Evolutionary conservation across 2,329 filamentous ascomycete genomes (phyloP).

Genomic region (Claviceps arundinis): DNA sequence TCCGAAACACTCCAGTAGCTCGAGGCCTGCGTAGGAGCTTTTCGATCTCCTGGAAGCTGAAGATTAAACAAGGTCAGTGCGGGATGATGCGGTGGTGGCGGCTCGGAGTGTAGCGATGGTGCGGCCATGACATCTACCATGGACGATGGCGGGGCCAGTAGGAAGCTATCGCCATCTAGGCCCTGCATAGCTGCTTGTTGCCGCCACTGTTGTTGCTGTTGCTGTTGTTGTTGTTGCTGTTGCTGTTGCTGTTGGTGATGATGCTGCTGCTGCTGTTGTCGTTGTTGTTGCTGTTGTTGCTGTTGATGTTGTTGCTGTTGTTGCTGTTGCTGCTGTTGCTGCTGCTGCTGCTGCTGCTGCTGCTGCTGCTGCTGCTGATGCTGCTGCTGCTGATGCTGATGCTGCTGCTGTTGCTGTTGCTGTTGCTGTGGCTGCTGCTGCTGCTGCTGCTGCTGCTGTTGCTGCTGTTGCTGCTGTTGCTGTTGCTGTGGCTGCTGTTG

Average conservation of each 20-base stretch:
- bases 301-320: neutral
- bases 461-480: constrained; percentile 5
- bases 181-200: constrained; percentile 9
- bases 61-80: constrained; percentile 39
- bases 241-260: constrained; percentile 9
- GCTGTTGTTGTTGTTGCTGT: neutral
- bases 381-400: neutral
- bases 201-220: neutral
- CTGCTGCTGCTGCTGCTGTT: constrained; percentile 29
- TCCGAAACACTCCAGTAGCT: constrained; percentile 85
- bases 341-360: constrained; percentile 8
- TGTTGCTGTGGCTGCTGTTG: constrained; percentile 23
- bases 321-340: neutral
- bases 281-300: constrained; percentile 8
- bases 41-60: constrained; percentile 34
- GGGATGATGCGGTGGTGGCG: constrained; percentile 31
- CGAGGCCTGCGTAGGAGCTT: constrained; percentile 46
- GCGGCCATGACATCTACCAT: constrained; percentile 43
- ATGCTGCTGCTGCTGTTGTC: neutral
- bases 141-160: constrained; percentile 18
- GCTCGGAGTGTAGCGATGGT: constrained; percentile 42
- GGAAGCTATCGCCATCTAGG: constrained; percentile 23
- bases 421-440: constrained; percentile 10
- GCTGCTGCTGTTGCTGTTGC: neutral
- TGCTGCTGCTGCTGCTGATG: neutral